Conservation (phyloP, 768 basidiomycete species). For the Tylopilus vinaceipallidus region DNA sequence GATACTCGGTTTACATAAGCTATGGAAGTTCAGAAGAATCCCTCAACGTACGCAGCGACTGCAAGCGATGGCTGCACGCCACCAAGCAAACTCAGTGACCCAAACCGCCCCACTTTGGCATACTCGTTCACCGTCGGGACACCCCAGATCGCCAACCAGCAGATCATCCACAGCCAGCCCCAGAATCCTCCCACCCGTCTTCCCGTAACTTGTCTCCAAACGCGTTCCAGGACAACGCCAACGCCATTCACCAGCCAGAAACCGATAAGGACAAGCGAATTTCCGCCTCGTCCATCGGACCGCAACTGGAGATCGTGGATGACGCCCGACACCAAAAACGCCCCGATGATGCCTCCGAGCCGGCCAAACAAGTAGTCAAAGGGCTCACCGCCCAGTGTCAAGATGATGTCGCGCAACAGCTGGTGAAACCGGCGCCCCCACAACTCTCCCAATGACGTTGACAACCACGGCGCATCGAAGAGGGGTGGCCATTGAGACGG, state of each 20-base stretch:
- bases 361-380: constrained; percentile 45
- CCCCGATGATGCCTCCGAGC: constrained; percentile 49
- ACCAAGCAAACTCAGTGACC: constrained; percentile 7
- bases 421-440: constrained; percentile 72
- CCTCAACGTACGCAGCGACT: constrained; percentile 31
- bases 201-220: constrained; percentile 43
- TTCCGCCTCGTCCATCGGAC: constrained; percentile 50
- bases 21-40: too few species aligned
- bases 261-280: constrained; percentile 38
- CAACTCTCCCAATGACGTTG: constrained; percentile 57
- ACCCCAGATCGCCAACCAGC: constrained; percentile 50
- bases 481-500: constrained; percentile 61
- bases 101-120: constrained; percentile 16
- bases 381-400: constrained; percentile 48
- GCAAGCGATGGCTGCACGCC: constrained; percentile 14
- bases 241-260: constrained; percentile 61
- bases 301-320: constrained; percentile 56
- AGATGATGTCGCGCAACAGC: constrained; percentile 55
- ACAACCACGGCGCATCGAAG: constrained; percentile 54
- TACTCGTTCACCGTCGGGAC: constrained; percentile 43
- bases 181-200: constrained; percentile 41
- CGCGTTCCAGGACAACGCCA: constrained; percentile 48
- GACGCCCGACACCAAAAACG: constrained; percentile 56
- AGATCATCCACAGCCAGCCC: constrained; percentile 51
- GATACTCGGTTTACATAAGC: too few species aligned